A percentile compares a stretch with the other conserved stretches of the same genome.
Conservation (phyloP, 768 basidiomycete species). For the Lentinula raphanica region DNA sequence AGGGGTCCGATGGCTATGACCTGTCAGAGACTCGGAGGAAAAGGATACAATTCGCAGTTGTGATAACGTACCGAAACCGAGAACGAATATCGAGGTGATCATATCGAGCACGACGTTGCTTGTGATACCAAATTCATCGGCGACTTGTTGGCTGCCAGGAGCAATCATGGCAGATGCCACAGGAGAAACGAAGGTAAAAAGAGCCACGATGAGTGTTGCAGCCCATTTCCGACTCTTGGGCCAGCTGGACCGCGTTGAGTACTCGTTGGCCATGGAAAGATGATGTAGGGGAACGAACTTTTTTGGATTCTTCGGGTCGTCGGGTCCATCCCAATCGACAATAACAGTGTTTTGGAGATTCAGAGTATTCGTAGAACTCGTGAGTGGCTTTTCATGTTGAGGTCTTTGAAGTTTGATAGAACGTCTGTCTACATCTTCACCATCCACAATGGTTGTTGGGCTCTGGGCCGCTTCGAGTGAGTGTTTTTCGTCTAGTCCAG, state of each 20-base stretch:
- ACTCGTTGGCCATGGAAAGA: background rate
- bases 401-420: background rate
- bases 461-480: background rate
- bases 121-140: conserved; percentile 48
- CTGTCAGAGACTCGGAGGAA: background rate
- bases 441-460: background rate
- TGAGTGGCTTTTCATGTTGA: background rate
- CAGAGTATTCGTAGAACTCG: background rate
- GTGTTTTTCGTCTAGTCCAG: background rate
- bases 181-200: conserved; percentile 64
- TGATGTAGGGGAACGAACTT: conserved; percentile 32
- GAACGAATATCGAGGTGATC: conserved; percentile 53
- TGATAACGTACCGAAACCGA: conserved; percentile 50
- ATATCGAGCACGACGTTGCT: conserved; percentile 45
- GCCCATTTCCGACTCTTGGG: conserved; percentile 54
- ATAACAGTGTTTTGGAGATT: conserved; percentile 20
- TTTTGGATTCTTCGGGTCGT: conserved; percentile 54
- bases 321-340: conserved; percentile 62
- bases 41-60: background rate
- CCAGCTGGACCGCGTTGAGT: conserved; percentile 40
- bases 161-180: conserved; percentile 74
- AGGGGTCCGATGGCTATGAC: conserved; percentile 47
- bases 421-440: background rate
- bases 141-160: conserved; percentile 52
- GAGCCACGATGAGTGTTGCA: conserved; percentile 57